Evolutionary conservation across 768 basidiomycete species (phyloP).

Genomic region (Fomitopsis serialis): DNA sequence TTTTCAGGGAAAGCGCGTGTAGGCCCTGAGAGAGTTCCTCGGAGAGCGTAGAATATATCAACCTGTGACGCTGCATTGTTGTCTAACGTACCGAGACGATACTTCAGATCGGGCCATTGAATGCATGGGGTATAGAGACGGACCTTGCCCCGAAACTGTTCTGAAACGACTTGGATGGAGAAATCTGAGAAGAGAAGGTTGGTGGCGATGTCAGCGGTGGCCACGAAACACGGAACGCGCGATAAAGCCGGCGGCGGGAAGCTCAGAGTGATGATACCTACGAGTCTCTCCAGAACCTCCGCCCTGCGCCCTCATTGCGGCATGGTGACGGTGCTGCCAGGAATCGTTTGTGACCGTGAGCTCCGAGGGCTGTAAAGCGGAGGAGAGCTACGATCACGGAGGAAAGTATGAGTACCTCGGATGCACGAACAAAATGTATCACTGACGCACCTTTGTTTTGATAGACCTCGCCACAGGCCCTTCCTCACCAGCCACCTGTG

Average conservation of each 20-base stretch:
- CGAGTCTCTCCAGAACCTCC: constrained; percentile 76
- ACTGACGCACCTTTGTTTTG: constrained; percentile 43
- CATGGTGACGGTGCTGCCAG: constrained; percentile 81
- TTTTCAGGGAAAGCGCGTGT: constrained; percentile 73
- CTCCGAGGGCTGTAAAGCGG: constrained; percentile 53
- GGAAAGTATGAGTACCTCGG: background rate
- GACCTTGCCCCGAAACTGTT: constrained; percentile 72
- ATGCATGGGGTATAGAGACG: constrained; percentile 9
- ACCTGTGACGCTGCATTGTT: constrained; percentile 75
- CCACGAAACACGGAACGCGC: background rate
- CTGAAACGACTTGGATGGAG: constrained; percentile 66
- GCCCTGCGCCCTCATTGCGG: constrained; percentile 67
- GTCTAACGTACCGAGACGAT: constrained; percentile 35
- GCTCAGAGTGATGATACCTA: constrained; percentile 36
- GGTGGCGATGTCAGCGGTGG: background rate
- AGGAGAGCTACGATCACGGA: constrained; percentile 44
- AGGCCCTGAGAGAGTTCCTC: constrained; percentile 68
- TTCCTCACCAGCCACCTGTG: background rate
- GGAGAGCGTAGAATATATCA: constrained; percentile 68
- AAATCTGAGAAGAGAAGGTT: constrained; percentile 50
- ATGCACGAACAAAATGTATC: background rate
- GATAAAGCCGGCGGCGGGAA: background rate
- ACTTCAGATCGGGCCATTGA: background rate
- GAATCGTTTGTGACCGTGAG: constrained; percentile 78
- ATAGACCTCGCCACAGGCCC: constrained; percentile 61